Conservation (phyloP, 805 yeast species). For the Schwanniomyces vanrijiae region DNA sequence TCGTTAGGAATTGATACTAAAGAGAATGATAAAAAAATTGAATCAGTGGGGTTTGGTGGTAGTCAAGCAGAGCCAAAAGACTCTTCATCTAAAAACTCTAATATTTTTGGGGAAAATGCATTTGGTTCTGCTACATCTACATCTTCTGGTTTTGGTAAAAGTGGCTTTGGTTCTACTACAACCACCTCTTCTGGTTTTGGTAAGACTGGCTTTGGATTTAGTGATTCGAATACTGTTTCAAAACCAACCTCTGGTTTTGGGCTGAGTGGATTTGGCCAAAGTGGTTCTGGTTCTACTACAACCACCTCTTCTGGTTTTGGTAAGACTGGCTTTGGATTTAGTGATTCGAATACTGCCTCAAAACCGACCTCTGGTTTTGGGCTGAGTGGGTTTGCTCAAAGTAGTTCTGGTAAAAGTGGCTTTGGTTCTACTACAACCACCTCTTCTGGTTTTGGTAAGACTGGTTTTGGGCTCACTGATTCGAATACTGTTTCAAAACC, state of each 20-base stretch:
- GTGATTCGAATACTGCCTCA: background rate
- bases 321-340: slow-evolving; percentile 7
- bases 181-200: background rate
- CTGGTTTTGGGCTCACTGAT: background rate
- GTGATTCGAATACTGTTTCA: background rate
- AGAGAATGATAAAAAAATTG: background rate
- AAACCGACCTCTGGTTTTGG: slow-evolving; percentile 4
- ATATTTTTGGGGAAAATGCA: background rate
- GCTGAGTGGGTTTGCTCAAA: slow-evolving; percentile 4
- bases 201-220: background rate
- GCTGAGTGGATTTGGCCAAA: slow-evolving; percentile 1
- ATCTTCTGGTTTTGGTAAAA: background rate
- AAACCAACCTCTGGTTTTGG: background rate
- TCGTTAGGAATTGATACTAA: background rate
- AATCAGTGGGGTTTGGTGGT: slow-evolving; percentile 8
- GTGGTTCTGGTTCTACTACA: background rate
- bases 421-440: slow-evolving; percentile 1
- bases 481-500: background rate
- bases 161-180: background rate
- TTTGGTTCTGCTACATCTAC: background rate
- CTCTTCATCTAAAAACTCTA: background rate
- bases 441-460: slow-evolving; percentile 1
- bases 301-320: background rate
- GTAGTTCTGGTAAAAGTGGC: slow-evolving; percentile 3
- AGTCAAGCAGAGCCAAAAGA: slow-evolving; percentile 3